Conservation (phyloP, 345 rosid species). For the Microcos paniculata region DNA sequence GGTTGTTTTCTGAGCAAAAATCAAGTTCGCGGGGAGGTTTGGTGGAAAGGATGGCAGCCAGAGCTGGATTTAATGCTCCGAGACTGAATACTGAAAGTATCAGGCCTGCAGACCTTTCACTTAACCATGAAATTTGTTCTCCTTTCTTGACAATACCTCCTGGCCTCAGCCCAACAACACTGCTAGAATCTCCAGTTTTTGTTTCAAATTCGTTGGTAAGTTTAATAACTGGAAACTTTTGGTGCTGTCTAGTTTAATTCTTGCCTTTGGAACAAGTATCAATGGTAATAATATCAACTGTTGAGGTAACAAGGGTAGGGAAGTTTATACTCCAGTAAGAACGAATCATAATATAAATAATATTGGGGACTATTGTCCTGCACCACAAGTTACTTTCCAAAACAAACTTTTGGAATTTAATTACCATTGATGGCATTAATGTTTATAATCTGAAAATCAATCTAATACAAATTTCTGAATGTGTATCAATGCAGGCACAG, state of each 20-base stretch:
- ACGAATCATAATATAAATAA: neutral
- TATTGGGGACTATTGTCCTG: neutral
- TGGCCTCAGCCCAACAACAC: conserved; percentile 86
- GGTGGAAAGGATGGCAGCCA: conserved; percentile 76
- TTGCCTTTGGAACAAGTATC: neutral
- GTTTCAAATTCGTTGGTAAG: conserved; percentile 75
- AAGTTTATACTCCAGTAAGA: neutral
- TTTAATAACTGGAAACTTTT: neutral
- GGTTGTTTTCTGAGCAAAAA: conserved; percentile 41
- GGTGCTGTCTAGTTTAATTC: neutral
- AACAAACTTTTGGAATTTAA: neutral
- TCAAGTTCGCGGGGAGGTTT: conserved; percentile 59
- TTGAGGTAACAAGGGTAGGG: neutral
- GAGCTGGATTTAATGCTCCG: conserved; percentile 85
- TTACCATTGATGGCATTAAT: neutral
- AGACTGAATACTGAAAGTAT: conserved; percentile 71
- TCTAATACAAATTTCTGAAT: neutral
- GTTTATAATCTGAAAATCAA: neutral
- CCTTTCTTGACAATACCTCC: conserved; percentile 80
- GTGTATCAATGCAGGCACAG: conserved; percentile 60
- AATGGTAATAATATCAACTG: neutral
- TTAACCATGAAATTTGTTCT: conserved; percentile 48
- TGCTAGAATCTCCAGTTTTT: conserved; percentile 87
- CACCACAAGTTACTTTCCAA: neutral
- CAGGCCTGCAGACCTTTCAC: conserved; percentile 52